Conservation (phyloP, 2,329 filamentous ascomycete genomes). For the Apiospora aurea region DNA sequence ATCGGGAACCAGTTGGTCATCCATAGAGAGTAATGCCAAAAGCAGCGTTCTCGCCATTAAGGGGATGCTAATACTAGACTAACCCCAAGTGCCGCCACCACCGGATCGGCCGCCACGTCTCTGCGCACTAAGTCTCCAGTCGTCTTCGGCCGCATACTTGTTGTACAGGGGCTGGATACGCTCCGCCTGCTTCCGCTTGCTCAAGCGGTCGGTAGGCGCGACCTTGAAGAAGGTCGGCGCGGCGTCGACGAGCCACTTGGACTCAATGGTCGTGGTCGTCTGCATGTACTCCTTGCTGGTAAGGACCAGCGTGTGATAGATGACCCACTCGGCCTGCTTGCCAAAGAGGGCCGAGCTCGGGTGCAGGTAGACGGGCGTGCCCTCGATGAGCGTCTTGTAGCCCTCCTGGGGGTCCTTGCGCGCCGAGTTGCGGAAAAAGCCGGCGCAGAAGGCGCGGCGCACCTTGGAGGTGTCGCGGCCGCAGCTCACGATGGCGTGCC, state of each 20-base stretch:
- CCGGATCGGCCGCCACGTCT: slow-evolving; percentile 83
- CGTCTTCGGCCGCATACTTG: slow-evolving; percentile 88
- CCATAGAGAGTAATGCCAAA: too few relatives aligned
- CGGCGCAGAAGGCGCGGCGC: slow-evolving; percentile 85
- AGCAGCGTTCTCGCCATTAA: too few relatives aligned
- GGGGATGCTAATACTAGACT: slow-evolving; percentile 28
- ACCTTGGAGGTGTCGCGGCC: slow-evolving; percentile 88
- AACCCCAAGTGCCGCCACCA: slow-evolving; percentile 90
- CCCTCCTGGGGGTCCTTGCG: slow-evolving; percentile 96
- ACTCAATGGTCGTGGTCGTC: slow-evolving; percentile 89
- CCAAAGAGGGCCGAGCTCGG: slow-evolving; percentile 91
- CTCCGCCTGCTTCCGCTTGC: slow-evolving; percentile 92
- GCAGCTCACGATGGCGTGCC: slow-evolving; percentile 81
- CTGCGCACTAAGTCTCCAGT: slow-evolving; percentile 93
- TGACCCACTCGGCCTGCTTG: slow-evolving; percentile 94
- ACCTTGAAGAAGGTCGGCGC: slow-evolving; percentile 99
- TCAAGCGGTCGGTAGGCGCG: slow-evolving; percentile 83
- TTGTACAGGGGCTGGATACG: slow-evolving; percentile 95
- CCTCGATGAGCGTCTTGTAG: slow-evolving; percentile 96
- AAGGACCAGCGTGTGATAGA: slow-evolving; percentile 89
- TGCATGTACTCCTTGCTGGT: slow-evolving; percentile 99
- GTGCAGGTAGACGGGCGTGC: slow-evolving; percentile 94
- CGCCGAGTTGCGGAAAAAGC: slow-evolving; percentile 95
- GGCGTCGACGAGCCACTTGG: slow-evolving; percentile 91
- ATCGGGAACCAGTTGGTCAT: too few relatives aligned